Evolutionary conservation across 73 alveolate species (phyloP), one percentile per base, ranked within the genome.

Genomic region (Paramecium primaurelia): DNA sequence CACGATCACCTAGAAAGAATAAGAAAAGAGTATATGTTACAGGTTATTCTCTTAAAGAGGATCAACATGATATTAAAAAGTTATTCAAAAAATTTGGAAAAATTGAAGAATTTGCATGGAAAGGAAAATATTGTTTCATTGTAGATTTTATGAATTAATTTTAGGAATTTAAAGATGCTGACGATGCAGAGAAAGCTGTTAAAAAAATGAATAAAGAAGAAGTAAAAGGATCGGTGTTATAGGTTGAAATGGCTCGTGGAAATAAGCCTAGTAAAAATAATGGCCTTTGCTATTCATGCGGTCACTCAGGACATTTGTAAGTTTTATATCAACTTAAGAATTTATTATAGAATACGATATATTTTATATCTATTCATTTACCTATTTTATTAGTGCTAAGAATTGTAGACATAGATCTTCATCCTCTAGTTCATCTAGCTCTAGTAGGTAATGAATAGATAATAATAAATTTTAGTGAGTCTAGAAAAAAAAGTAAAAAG

Each of bases 31-130:
- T 80, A 40, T 80, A 80, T 49, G 91, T 80, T 58, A 80, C 91
- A 45, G 91, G 91, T 7, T 80, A 80, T 49, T 80, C 91, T 80
- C 58, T 80, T 12, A 80, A 80, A 47, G 91, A 80, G 91, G 91
- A 80, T 80, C 26, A 80, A 80, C 91, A 80, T 45, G 91, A 47
- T 42, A 49, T 80, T 4, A 80, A 80, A 49, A 80, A 80, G 77
- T 22, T 80, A 25, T 80, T 80, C 49, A 80, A 80, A 26, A 80
- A 80, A 47, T 80, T 45, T 80, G 91, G 91, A 22, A 80, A 80
- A 64, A 80, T 80, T 45, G 91, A 80, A 80, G 91, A 80, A 22
- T 80, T 80, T 42, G 91, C 91, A 6, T 80, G 91, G 91, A 80
- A 80, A 47, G 91, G 91, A 25, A 80, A 80, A 80, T 80, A 80